phyloP scores from a whole-genome alignment of 495 filamentous ascomycete genomes.

The Polyplosphaeria fusca region DNA sequence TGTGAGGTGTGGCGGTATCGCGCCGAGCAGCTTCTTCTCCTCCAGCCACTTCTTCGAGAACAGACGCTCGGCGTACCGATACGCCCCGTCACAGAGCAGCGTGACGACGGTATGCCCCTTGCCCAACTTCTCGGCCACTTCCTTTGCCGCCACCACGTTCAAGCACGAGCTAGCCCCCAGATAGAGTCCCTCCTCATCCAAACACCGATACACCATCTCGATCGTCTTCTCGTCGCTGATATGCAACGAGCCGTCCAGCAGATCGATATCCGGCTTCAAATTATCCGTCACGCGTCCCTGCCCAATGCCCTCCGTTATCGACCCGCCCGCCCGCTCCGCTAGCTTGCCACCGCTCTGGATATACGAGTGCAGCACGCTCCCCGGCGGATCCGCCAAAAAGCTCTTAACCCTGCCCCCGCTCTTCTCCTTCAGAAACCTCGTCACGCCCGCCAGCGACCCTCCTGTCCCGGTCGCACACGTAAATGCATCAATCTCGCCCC shows the following conservation, averaged over 20 bases:
- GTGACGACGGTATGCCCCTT: constrained; percentile 90
- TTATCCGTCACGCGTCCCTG: constrained; percentile 97
- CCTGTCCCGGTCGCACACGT: constrained; percentile 92
- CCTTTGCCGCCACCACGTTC: constrained; percentile 93
- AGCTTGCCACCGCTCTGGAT: constrained; percentile 81
- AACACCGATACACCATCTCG: constrained; percentile 94
- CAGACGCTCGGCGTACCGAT: constrained; percentile 89
- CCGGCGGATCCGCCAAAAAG: constrained; percentile 91
- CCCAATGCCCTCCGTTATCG: constrained; percentile 96
- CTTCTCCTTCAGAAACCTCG: constrained; percentile 81
- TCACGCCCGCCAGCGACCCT: constrained; percentile 86
- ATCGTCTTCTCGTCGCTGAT: constrained; percentile 92
- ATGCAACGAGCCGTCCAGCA: constrained; percentile 81
- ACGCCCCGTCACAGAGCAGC: constrained; percentile 89
- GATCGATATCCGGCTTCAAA: constrained; percentile 74
- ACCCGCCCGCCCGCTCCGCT: constrained; percentile 74
- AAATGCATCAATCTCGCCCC: constrained; percentile 84
- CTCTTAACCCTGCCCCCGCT: constrained; percentile 79
- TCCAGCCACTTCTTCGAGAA: constrained; percentile 88
- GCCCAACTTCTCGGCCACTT: constrained; percentile 86
- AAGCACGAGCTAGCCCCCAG: constrained; percentile 89
- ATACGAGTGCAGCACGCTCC: constrained; percentile 87
- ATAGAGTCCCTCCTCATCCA: constrained; percentile 96
- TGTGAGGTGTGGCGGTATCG: constrained; percentile 80
- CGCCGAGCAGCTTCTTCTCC: constrained; percentile 73